phyloP scores from a whole-genome alignment of 2,329 filamentous ascomycete genomes.

The Davidsoniella australis region DNA sequence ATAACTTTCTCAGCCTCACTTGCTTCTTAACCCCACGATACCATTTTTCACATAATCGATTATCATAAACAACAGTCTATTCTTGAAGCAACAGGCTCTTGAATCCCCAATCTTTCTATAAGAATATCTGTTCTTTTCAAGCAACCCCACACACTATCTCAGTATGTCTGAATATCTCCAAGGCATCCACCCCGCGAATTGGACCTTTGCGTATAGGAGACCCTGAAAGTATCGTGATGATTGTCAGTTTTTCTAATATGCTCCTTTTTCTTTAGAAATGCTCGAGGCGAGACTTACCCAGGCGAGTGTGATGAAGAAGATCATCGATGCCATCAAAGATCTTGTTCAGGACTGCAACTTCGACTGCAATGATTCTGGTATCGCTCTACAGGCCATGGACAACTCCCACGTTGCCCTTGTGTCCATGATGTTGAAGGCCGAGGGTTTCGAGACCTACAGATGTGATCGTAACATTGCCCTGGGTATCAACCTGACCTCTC shows the following conservation, averaged over 20 bases:
- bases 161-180: conserved; percentile 4
- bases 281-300: conserved; percentile 96
- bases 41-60: background rate
- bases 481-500: conserved; percentile 87
- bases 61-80: no score
- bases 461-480: conserved; percentile 98
- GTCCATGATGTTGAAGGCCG: conserved; percentile 95
- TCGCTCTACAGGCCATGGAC: conserved; percentile 98
- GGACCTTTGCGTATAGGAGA: background rate
- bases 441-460: conserved; percentile 85
- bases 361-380: conserved; percentile 99
- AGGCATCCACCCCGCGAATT: background rate
- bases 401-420: conserved; percentile 98
- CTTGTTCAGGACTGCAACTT: conserved; percentile 99
- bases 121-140: background rate
- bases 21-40: background rate
- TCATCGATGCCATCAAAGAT: conserved; percentile 98
- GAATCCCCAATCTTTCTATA: background rate
- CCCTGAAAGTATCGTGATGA: background rate
- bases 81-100: no score
- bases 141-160: conserved; percentile 4
- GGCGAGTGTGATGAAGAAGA: conserved; percentile 88
- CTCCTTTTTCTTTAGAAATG: conserved; percentile 35
- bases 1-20: conserved; percentile 4
- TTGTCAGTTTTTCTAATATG: conserved; percentile 2